A percentile compares a stretch with the other conserved stretches of the same genome.
These are phyloP conservation scores for Flaveria ramosissima DNA, from an alignment of 129 eudicot species.

Conservation along the genomic window DNA sequence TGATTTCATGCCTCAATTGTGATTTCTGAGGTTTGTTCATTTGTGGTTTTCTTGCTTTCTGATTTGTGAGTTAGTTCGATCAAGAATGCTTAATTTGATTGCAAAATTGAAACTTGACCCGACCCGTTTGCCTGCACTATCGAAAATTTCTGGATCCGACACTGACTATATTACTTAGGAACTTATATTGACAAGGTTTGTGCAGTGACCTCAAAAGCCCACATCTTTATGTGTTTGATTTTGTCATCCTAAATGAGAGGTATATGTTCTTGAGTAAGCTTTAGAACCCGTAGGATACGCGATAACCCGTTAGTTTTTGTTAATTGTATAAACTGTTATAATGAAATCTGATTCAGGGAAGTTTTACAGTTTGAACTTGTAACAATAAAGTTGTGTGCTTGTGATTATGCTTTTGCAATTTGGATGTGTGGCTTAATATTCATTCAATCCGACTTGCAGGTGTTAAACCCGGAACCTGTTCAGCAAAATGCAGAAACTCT, in stretches of 20 bases:
- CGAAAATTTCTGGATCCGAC: no score
- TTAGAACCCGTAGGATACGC: not conserved
- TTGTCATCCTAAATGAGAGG: no score
- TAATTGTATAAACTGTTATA: not conserved
- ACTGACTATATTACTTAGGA: no score
- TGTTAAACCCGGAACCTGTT: slow-evolving; percentile 32
- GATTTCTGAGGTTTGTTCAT: no score
- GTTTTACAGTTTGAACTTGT: no score
- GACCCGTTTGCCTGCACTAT: no score
- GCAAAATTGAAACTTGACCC: no score
- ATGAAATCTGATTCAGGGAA: not conserved
- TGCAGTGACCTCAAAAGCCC: no score
- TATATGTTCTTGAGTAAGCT: no score
- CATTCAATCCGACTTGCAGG: not conserved
- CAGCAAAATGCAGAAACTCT: slow-evolving; percentile 24
- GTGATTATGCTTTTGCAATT: not conserved
- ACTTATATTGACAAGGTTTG: no score
- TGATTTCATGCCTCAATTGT: no score
- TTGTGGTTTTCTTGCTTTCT: not conserved
- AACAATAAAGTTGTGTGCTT: not conserved
- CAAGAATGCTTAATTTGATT: not conserved
- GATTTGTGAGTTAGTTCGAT: not conserved
- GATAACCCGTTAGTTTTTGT: not conserved
- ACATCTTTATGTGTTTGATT: no score
- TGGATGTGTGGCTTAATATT: not conserved